phyloP scores from a whole-genome alignment of 352 stramenopile genomes.

The Pythium pyrilobum region DNA sequence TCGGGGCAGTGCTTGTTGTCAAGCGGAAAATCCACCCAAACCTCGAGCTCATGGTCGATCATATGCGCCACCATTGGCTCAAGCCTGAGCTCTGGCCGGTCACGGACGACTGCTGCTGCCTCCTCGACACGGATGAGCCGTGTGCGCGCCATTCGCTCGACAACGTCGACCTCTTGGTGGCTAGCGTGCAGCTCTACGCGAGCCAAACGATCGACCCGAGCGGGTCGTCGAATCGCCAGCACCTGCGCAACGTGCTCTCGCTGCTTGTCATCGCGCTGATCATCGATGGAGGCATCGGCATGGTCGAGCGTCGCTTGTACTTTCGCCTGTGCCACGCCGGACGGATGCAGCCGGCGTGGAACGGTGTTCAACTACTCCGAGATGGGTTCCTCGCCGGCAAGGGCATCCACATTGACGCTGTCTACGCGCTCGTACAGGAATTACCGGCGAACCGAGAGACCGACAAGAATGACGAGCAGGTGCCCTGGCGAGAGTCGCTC shows the following conservation, averaged over 20 bases:
- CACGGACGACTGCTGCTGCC: conserved; percentile 27
- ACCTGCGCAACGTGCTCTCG: conserved; percentile 40
- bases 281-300: conserved; percentile 39
- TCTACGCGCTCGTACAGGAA: conserved; percentile 28
- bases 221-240: no score
- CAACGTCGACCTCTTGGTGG: conserved; percentile 27
- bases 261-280: conserved; percentile 38
- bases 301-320: conserved; percentile 34
- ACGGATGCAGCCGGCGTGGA: conserved; percentile 32
- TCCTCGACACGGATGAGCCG: conserved; percentile 4
- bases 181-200: conserved; percentile 11
- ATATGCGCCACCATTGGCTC: conserved; percentile 36
- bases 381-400: conserved; percentile 28
- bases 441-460: conserved; percentile 2
- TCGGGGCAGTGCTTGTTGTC: conserved; percentile 38
- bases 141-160: conserved; percentile 32
- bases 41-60: conserved; percentile 50
- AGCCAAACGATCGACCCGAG: conserved; percentile 2
- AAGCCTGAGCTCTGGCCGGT: conserved; percentile 29
- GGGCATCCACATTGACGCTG: conserved; percentile 28
- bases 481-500: conserved; percentile 27
- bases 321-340: conserved; percentile 35
- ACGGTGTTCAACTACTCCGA: conserved; percentile 32
- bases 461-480: conserved; percentile 1
- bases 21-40: conserved; percentile 50